Evolutionary conservation across 805 yeast genomes (phyloP), one percentile per base, ranked within the genome.

Genomic region (Saccharomycopsis babjevae): DNA sequence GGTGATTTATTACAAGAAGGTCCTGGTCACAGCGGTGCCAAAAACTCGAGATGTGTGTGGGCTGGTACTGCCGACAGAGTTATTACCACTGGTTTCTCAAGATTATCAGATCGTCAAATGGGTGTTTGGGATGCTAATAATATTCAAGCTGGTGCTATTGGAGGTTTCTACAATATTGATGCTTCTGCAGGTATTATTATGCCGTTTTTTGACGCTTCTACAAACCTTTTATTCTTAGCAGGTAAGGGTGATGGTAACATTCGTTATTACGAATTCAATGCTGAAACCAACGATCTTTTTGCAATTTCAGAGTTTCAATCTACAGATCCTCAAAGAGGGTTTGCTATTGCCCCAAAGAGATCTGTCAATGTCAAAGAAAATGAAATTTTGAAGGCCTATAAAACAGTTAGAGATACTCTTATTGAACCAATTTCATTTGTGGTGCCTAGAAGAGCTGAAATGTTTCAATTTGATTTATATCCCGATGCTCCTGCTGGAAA

Each of bases 241-340:
- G 99, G 99, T 67, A 93, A 94, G 73, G 97, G 97, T 72, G 99
- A 94, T 73, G 98, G 98, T 68, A 94, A 93, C 72, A 89, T 94
- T 68, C 88, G 97, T 69, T 93, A 93, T 75, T 94, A 77, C 70
- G 99, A 94, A 76, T 90, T 82, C 72, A 54, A 59, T 25, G 70
- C 69, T 13, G 90, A 85, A 64, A 83, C 88, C 68, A 97, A 93
- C 68, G 87, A 85, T 68, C 78, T 94, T 60, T 85, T 79, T 73
- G 89, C 88, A 67, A 75, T 94, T 62, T 88, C 96, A n/a, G 97
- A 93, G 71, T 94, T 81, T 72, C 85, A 85, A 63, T 90, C 97
- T 3, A 82, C 84, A 1, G 96, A 89, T 39, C 94, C 99, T 1
- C 99, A 94, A 78, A 87, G 99, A 73, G 99, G 99, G 1, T 85